phyloP scores from a whole-genome alignment of 495 filamentous ascomycete species.

The Aspergillus nanangensis region DNA sequence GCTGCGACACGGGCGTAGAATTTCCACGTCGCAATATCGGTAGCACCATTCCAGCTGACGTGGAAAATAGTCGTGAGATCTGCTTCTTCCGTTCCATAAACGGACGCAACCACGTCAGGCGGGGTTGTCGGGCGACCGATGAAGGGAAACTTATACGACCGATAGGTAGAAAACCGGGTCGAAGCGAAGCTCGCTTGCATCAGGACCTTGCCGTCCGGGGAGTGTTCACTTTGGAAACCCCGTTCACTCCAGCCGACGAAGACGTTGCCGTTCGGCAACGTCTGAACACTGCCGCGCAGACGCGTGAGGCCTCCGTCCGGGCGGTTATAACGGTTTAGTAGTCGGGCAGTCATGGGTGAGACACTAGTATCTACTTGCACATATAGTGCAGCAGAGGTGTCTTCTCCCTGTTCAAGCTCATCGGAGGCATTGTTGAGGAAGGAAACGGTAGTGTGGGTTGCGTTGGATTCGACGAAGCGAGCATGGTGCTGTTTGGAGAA shows the following conservation, averaged over 20 bases:
- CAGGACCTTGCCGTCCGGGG: constrained; percentile 46
- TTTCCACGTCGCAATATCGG: constrained; percentile 36
- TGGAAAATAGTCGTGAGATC: constrained; percentile 35
- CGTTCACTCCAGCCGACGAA: constrained; percentile 57
- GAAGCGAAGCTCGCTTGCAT: constrained; percentile 39
- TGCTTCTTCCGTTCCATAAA: constrained; percentile 30
- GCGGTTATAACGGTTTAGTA: constrained; percentile 36
- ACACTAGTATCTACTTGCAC: constrained; percentile 45
- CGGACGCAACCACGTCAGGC: constrained; percentile 31
- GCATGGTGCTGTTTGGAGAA: constrained; percentile 62
- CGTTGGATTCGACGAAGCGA: constrained; percentile 47
- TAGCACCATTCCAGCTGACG: constrained; percentile 48
- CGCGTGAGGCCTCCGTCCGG: constrained; percentile 48
- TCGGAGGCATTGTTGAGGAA: constrained; percentile 54
- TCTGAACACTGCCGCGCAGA: constrained; percentile 57
- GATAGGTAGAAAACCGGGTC: constrained; percentile 35
- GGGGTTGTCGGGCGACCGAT: constrained; percentile 28
- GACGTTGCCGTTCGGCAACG: constrained; percentile 50
- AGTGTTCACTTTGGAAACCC: constrained; percentile 54
- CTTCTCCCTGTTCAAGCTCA: constrained; percentile 32
- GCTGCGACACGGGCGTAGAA: constrained; percentile 32
- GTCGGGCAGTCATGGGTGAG: constrained; percentile 36
- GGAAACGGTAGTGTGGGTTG: constrained; percentile 46
- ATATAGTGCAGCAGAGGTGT: constrained; percentile 48
- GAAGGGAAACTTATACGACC: constrained; percentile 37